Conservation (phyloP, 2,329 filamentous ascomycete genomes). For the Penicillium sp. region DNA sequence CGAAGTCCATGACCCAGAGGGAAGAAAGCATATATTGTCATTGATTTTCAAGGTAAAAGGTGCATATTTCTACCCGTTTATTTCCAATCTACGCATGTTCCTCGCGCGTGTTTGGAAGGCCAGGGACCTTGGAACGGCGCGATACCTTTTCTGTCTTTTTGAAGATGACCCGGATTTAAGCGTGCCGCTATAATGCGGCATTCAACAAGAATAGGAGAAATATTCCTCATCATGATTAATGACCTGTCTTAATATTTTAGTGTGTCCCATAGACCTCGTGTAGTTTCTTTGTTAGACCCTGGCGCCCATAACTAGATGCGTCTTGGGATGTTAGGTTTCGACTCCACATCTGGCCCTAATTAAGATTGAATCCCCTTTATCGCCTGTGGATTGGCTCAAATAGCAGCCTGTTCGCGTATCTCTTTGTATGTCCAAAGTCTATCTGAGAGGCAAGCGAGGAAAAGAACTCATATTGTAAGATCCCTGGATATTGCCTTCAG, state of each 20-base stretch:
- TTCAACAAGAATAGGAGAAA: background rate
- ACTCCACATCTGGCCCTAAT: background rate
- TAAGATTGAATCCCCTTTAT: background rate
- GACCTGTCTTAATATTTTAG: background rate
- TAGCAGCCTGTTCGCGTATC: background rate
- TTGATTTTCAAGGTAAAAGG: background rate
- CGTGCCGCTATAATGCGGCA: background rate
- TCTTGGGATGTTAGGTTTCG: background rate
- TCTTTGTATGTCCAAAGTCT: background rate
- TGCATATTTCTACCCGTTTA: conserved; percentile 1
- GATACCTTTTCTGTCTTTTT: conserved; percentile 1
- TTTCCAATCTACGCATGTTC: conserved; percentile 1
- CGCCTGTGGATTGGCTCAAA: background rate
- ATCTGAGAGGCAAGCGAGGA: background rate
- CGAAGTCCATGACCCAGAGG: background rate
- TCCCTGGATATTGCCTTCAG: background rate
- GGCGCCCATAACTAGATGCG: background rate
- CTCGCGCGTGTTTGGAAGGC: conserved; percentile 1
- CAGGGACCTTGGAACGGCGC: conserved; percentile 1
- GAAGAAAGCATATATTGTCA: background rate
- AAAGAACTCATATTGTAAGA: background rate
- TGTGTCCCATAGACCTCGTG: background rate
- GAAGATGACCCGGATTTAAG: conserved; percentile 1
- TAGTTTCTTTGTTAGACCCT: background rate
- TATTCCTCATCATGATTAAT: background rate